phyloP scores from a whole-genome alignment of 2,329 filamentous ascomycete genomes.

The Penicillium glabrum region DNA sequence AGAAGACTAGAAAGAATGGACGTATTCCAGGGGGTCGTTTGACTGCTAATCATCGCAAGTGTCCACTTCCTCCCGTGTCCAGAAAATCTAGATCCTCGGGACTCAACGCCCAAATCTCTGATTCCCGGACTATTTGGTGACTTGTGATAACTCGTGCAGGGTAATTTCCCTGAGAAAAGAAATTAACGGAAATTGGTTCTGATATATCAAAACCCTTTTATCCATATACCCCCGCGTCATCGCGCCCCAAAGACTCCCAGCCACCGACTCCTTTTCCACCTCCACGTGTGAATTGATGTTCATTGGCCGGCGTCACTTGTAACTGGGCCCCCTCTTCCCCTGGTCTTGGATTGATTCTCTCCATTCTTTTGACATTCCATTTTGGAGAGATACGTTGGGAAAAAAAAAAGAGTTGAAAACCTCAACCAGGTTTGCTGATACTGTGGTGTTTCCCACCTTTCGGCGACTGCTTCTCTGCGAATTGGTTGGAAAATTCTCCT shows the following conservation, averaged over 20 bases:
- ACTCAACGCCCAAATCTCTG: neutral
- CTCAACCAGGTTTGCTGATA: neutral
- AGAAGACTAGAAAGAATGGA: neutral
- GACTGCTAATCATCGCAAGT: neutral
- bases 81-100: neutral
- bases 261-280: constrained; percentile 2
- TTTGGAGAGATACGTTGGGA: neutral
- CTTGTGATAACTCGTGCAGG: neutral
- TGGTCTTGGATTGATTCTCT: neutral
- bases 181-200: neutral
- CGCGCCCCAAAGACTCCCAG: neutral
- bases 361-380: constrained; percentile 1
- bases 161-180: neutral
- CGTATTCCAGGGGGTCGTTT: neutral
- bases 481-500: constrained; percentile 22
- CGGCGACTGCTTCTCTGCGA: constrained; percentile 2
- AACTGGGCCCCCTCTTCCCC: constrained; percentile 16
- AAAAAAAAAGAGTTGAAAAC: neutral
- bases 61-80: neutral
- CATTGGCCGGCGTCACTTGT: neutral
- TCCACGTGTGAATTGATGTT: constrained; percentile 1
- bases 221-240: neutral
- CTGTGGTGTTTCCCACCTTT: neutral
- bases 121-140: neutral
- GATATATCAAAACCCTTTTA: neutral